Base-by-base conservation (phyloP, 2,329 filamentous ascomycete genomes). In the Hirsutella rhossiliensis region DNA sequence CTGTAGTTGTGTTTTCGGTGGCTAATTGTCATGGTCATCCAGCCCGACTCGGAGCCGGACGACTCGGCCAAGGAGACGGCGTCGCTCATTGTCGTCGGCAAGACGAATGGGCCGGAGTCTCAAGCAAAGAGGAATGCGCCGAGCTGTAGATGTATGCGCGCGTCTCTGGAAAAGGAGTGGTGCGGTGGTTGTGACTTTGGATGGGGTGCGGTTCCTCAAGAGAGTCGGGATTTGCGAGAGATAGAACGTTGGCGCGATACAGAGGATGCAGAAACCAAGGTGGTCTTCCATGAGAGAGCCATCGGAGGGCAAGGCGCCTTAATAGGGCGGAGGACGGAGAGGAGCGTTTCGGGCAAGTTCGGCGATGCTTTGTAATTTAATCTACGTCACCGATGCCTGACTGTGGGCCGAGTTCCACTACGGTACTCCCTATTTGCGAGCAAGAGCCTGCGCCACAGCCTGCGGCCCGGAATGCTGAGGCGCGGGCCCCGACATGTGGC, bases 1-100 rank as follows among this genome's bases (percentile, higher is more conserved):
- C 62, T 64, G 51, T 72, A 67, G 12, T 62, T 58, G 23, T 60
- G 60, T 45, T 69, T 68, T 51, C 71, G 69, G 50, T 75, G 66
- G 9, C 59, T 64, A 44, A 78, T 52, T 6, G 56, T 62, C 38
- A 78, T 62, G 36, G 62, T 62, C 49, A 76, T 37, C 12, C n/a
- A 37, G 34, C 7, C 34, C 9, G 34, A 17, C 34, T 37, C 34
- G 59, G 54, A 58, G 42, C 47, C 49, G 41, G 51, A 44, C 18
- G 57, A 9, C 23, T 27, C 23, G 23, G 23, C 23, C 23, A 9
- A 17, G 11, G 34, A 38, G 9, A 6, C 11, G 32, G 4, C 36
- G 7, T 45, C 34, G 15, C 19, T 6, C 27, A 34, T 20, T n/a
- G 20, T 20, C 27, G 8, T 43, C 28, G 28, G 17, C 28, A 29